A percentile compares a stretch with the other conserved stretches of the same genome.
Conservation (phyloP, 805 yeast species). For the Metschnikowia koreensis region DNA sequence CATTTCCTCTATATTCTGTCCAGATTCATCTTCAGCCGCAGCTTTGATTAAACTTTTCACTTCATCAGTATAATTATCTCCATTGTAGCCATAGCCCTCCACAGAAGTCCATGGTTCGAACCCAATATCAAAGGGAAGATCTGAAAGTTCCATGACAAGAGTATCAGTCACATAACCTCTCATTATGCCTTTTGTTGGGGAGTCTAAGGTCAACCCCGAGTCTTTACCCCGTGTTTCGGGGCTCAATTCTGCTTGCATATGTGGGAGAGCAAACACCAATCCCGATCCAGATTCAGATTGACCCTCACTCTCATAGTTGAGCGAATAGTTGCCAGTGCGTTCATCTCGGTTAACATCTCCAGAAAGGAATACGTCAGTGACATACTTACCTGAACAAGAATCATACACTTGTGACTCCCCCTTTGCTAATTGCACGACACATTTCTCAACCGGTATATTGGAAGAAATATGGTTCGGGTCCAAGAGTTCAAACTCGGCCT, state of each 20-base stretch:
- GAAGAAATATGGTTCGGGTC: constrained; percentile 39
- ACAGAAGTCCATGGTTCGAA: constrained; percentile 58
- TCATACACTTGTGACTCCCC: constrained; percentile 50
- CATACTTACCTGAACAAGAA: constrained; percentile 60
- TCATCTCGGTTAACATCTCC: constrained; percentile 32
- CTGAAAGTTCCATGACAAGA: constrained; percentile 41
- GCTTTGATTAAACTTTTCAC: constrained; percentile 37
- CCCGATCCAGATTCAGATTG: constrained; percentile 25
- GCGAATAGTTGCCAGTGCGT: constrained; percentile 26
- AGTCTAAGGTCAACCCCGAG: constrained; percentile 41
- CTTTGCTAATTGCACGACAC: constrained; percentile 55
- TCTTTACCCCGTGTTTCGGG: constrained; percentile 23
- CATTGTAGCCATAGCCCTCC: constrained; percentile 10
- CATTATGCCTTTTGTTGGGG: constrained; percentile 51
- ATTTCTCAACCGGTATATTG: constrained; percentile 24
- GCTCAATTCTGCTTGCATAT: constrained; percentile 43
- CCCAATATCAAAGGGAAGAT: constrained; percentile 40
- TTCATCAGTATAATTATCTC: constrained; percentile 26
- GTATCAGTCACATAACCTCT: constrained; percentile 40
- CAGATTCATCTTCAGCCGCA: constrained; percentile 51
- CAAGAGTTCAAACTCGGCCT: constrained; percentile 26
- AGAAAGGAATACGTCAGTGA: constrained; percentile 45
- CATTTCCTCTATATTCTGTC: constrained; percentile 53
- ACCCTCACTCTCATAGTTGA: constrained; percentile 31
- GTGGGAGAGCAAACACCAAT: constrained; percentile 53